Percentiles rank a stretch among this genome's conserved stretches.
Conservation (phyloP, 2,329 filamentous ascomycete species). For the Onygenales sp. region DNA sequence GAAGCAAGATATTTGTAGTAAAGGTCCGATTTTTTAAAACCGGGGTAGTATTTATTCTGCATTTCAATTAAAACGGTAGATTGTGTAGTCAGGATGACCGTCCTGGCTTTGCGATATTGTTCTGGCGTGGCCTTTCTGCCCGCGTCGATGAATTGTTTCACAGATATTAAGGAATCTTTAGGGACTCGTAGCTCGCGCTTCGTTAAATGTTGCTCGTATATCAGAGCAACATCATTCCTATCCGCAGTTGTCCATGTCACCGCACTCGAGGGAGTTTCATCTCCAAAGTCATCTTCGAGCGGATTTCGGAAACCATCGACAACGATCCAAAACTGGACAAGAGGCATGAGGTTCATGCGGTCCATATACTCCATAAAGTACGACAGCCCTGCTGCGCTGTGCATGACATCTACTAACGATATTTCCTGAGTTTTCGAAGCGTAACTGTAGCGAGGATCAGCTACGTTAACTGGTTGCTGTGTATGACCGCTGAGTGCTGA, state of each 20-base stretch:
- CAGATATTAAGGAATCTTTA: slow-evolving; percentile 56
- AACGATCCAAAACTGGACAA: slow-evolving; percentile 97
- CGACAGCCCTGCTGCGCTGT: slow-evolving; percentile 80
- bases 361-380: slow-evolving; percentile 99
- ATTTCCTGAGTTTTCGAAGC: slow-evolving; percentile 63
- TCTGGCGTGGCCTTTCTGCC: slow-evolving; percentile 65
- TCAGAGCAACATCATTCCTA: slow-evolving; percentile 77
- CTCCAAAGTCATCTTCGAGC: slow-evolving; percentile 73
- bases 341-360: slow-evolving; percentile 69
- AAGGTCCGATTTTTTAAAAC: slow-evolving; percentile 85
- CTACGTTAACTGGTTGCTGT: slow-evolving; percentile 15
- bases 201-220: slow-evolving; percentile 79
- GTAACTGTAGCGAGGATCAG: slow-evolving; percentile 24
- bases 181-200: slow-evolving; percentile 73
- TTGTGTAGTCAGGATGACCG: slow-evolving; percentile 72
- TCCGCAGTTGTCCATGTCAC: slow-evolving; percentile 74
- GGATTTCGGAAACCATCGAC: slow-evolving; percentile 95
- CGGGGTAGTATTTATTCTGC: slow-evolving; percentile 67
- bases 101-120: slow-evolving; percentile 75
- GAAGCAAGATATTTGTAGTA: slow-evolving; percentile 95
- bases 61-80: slow-evolving; percentile 76
- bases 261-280: slow-evolving; percentile 54
- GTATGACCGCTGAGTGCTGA: slow-evolving; percentile 53
- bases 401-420: slow-evolving; percentile 73
- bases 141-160: slow-evolving; percentile 68